Evolutionary conservation across 176 grass and related monocot genomes (phyloP).

Genomic region (Hyparrhenia diplandra): DNA sequence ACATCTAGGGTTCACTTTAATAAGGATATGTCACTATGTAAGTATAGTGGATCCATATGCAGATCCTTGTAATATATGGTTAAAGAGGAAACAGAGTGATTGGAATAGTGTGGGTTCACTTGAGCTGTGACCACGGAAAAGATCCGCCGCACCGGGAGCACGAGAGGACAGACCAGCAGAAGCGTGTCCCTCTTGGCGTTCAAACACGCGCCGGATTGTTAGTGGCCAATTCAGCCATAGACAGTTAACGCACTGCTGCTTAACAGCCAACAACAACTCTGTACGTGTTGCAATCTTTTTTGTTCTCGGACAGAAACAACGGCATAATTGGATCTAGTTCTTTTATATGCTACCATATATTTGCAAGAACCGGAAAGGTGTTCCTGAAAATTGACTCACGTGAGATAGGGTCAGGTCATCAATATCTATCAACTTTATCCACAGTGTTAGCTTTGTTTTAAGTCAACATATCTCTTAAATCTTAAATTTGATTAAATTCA

Average conservation of each 20-base stretch:
- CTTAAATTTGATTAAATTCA: neutral
- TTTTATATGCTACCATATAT: neutral
- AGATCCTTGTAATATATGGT: too few relatives aligned
- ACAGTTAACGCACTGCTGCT: neutral
- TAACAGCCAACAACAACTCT: neutral
- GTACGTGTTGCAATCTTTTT: neutral
- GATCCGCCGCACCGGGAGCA: neutral
- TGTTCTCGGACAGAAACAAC: neutral
- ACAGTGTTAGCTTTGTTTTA: neutral
- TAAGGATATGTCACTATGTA: neutral
- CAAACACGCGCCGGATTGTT: neutral
- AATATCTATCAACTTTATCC: neutral
- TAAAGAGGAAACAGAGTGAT: neutral
- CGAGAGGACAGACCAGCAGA: neutral
- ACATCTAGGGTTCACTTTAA: neutral
- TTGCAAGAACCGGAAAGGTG: neutral
- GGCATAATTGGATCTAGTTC: neutral
- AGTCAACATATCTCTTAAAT: neutral
- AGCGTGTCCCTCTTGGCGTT: conserved; percentile 5
- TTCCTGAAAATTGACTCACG: neutral
- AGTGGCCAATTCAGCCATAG: neutral
- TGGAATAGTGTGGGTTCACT: neutral
- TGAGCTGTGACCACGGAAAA: neutral
- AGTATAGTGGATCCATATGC: too few relatives aligned
- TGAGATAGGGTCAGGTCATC: neutral